These are phyloP conservation scores for Pyrenophora seminiperda DNA, from an alignment of 2,329 filamentous ascomycete species.

Conservation along the genomic window DNA sequence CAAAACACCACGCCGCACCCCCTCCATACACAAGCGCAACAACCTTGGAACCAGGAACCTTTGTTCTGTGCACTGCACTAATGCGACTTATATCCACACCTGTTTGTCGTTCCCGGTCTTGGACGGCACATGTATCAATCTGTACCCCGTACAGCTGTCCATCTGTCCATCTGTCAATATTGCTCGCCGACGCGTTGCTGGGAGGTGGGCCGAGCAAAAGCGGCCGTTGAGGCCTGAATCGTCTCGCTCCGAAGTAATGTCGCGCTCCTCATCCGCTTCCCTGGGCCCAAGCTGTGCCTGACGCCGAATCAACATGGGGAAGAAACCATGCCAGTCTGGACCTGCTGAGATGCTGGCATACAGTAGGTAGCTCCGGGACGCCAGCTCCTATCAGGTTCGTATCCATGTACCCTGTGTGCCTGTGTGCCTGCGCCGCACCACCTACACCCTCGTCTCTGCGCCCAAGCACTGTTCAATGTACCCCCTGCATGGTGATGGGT, in stretches of 20 bases:
- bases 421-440: too few relatives aligned
- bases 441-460: not conserved
- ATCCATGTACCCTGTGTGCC: not conserved
- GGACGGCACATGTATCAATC: too few relatives aligned
- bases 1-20: constrained; percentile 3
- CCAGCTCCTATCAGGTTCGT: not conserved
- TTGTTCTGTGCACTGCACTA: too few relatives aligned
- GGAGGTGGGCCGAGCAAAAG: constrained; percentile 7
- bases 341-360: not conserved
- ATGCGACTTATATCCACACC: too few relatives aligned
- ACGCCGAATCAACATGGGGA: not conserved
- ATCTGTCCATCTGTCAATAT: not conserved
- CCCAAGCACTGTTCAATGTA: constrained; percentile 15
- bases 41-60: too few relatives aligned
- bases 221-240: constrained; percentile 8
- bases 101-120: too few relatives aligned
- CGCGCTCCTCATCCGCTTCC: constrained; percentile 16
- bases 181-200: constrained; percentile 4
- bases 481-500: constrained; percentile 18
- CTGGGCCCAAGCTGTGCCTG: constrained; percentile 13
- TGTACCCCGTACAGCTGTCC: too few relatives aligned
- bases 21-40: not conserved
- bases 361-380: not conserved
- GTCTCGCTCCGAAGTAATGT: constrained; percentile 8
- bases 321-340: constrained; percentile 7